A percentile compares a stretch with the other conserved stretches of the same genome.
Conservation (phyloP, 2,329 filamentous ascomycete genomes). For the Diplocarpon rosae region DNA sequence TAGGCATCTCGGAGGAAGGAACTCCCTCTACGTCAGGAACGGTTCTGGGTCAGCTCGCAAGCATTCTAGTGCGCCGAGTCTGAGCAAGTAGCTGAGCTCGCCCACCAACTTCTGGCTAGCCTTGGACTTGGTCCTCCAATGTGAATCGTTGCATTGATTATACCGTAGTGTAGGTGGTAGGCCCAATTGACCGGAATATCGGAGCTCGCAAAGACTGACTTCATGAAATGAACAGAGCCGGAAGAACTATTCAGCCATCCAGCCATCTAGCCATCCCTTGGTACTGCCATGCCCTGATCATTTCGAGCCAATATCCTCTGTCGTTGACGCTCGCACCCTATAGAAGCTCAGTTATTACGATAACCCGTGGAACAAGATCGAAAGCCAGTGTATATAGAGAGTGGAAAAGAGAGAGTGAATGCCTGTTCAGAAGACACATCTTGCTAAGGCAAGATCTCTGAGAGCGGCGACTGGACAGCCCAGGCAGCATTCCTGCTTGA, state of each 20-base stretch:
- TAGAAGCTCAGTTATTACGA: too few relatives aligned
- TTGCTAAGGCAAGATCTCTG: not conserved
- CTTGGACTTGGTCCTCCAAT: not conserved
- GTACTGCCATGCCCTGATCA: conserved; percentile 16
- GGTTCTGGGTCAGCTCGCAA: not conserved
- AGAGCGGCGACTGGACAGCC: conserved; percentile 6
- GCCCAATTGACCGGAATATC: not conserved
- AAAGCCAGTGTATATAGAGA: not conserved
- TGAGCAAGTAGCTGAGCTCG: not conserved
- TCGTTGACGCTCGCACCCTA: too few relatives aligned
- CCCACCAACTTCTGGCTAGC: conserved; percentile 5
- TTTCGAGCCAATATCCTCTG: not conserved
- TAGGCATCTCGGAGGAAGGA: not conserved
- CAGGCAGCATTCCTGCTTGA: conserved; percentile 18
- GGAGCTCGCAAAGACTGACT: conserved; percentile 2
- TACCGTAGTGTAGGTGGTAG: conserved; percentile 9
- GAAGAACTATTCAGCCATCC: not conserved
- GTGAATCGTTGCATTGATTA: conserved; percentile 6
- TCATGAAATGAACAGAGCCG: not conserved
- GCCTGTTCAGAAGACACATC: conserved; percentile 3
- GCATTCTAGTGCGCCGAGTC: not conserved
- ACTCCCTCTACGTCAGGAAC: not conserved
- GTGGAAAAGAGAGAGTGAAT: conserved; percentile 12
- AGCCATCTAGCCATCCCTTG: not conserved
- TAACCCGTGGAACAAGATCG: too few relatives aligned